Evolutionary conservation across 148 eudicot species (phyloP).

Genomic region (Polygonum aviculare): DNA sequence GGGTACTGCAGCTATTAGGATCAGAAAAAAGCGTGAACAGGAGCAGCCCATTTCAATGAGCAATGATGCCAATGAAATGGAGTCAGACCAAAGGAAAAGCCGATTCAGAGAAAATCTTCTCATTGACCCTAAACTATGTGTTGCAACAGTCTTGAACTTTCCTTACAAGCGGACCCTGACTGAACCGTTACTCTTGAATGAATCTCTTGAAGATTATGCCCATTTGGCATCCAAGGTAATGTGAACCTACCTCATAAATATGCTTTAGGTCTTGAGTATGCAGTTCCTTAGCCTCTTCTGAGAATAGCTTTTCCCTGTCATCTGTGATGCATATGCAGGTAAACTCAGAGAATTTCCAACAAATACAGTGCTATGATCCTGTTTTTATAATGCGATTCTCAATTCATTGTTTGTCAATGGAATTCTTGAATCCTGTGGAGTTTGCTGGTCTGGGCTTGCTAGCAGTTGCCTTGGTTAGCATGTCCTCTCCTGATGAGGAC

Average conservation of each 20-base stretch:
- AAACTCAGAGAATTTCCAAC: conserved; percentile 8
- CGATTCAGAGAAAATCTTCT: conserved; percentile 80
- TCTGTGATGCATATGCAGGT: not conserved
- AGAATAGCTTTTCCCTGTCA: not conserved
- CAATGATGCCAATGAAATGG: conserved; percentile 24
- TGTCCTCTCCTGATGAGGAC: conserved; percentile 67
- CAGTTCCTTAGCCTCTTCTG: not conserved
- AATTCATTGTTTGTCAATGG: conserved; percentile 65
- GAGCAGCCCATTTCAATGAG: conserved; percentile 21
- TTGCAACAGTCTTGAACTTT: conserved; percentile 58
- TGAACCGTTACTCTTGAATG: conserved; percentile 16
- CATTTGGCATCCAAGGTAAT: conserved; percentile 38
- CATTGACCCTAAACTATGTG: conserved; percentile 68
- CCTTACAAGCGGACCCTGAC: conserved; percentile 42
- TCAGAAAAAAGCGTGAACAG: conserved; percentile 35
- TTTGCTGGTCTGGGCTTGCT: conserved; percentile 88
- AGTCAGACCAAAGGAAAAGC: conserved; percentile 45
- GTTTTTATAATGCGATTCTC: conserved; percentile 77
- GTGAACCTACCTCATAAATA: not conserved
- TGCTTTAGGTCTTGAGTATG: not conserved
- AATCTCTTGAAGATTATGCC: conserved; percentile 20
- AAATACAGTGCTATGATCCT: conserved; percentile 61
- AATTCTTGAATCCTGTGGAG: conserved; percentile 70
- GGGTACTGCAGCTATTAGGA: conserved; percentile 59
- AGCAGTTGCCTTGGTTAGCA: conserved; percentile 71